These are phyloP conservation scores for Gynostemma pentaphyllum DNA, from an alignment of 306 rosid species.

Conservation along the genomic window DNA sequence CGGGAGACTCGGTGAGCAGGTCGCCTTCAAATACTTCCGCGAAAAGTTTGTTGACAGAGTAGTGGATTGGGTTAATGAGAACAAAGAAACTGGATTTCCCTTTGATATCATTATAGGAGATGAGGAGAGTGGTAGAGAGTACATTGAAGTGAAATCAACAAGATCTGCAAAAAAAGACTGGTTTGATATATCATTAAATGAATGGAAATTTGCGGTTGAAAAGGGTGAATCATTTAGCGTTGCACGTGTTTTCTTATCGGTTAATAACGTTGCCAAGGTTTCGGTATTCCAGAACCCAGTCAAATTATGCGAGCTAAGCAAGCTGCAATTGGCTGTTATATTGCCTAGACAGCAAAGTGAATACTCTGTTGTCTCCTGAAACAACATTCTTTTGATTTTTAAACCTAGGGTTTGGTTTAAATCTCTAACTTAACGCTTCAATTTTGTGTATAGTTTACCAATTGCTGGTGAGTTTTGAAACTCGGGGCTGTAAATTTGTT, in stretches of 20 bases:
- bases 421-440: no score
- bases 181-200: constrained; percentile 57
- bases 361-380: constrained; percentile 26
- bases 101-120: constrained; percentile 47
- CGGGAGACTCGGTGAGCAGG: constrained; percentile 61
- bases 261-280: constrained; percentile 35
- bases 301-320: constrained; percentile 45
- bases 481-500: no score
- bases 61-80: constrained; percentile 71
- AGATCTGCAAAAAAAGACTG: constrained; percentile 66
- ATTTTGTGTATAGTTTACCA: no score
- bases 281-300: constrained; percentile 57
- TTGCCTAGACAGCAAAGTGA: constrained; percentile 46
- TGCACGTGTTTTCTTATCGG: constrained; percentile 47
- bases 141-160: constrained; percentile 85
- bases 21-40: constrained; percentile 50
- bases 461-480: no score
- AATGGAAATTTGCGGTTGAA: constrained; percentile 74
- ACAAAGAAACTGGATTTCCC: constrained; percentile 58
- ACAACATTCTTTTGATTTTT: background rate
- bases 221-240: constrained; percentile 62
- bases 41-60: constrained; percentile 29
- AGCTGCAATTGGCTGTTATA: constrained; percentile 53
- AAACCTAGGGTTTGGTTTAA: background rate
- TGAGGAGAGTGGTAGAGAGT: constrained; percentile 28